Base-by-base conservation (phyloP, 2,329 filamentous ascomycete genomes). In the Apiospora phragmitis region DNA sequence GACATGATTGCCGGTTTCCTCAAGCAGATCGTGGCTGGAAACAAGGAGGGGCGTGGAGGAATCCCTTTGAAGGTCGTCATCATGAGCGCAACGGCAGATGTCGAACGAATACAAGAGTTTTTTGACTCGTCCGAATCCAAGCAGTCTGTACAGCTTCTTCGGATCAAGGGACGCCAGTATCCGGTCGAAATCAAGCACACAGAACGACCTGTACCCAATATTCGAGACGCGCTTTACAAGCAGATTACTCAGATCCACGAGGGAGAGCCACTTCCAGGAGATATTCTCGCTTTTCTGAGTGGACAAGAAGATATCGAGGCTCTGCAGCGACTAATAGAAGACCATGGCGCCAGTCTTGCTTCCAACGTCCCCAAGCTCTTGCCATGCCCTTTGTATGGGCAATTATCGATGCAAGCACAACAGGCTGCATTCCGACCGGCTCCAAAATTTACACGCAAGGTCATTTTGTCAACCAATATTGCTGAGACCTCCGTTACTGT, bases 401-500 rank as follows among this genome's bases (percentile, higher is more conserved):
- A 97, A 45, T 87, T 99, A 7, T 93, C 95, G 0, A 94, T 96
- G 75, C 89, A 92, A 69, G 92, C 93, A 0, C 96, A 99, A 76
- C 93, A 97, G 74, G 89, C 90, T 29, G 94, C 97, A 12, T 98
- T 99, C 79, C 86, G 91, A 69, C 92, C 93, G 0, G 88, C 93
- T 29, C 89, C 89, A 70, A 86, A 86, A n/a, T 88, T 87, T 70
- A 97, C 94, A 0, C 89, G 96, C 59, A 98, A 98, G 78, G 88
- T 98, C 16, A 94, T 99, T 0, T 85, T 99, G 0, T 92, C 95
- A 0, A 99, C 96, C 18, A 99, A 99, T 77, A 98, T 99, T 76
- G 96, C 96, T n/a, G 96, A 99, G 80, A 98, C 96, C 0, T 98
- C 96, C 1, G 93, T 99, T 71, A 99, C 96, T 0, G 95, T 99